A percentile compares a stretch with the other conserved stretches of the same genome.
These are phyloP conservation scores for grape (Vitis vinifera) DNA, from an alignment of 164 flowering plant species.

Conservation along the genomic window ASM3070453v1 NC_081810.1:1554001-1554500, in stretches of 20 bases:
- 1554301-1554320: slow-evolving; percentile 97
- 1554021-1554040: too few relatives aligned
- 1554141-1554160: too few relatives aligned
- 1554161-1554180: neutral
- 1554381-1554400: neutral
- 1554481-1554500: slow-evolving; percentile 65
- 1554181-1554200: neutral
- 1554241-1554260: slow-evolving; percentile 89
- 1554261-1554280: slow-evolving; percentile 99
- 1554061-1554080: neutral
- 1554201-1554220: slow-evolving; percentile 21
- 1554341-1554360: slow-evolving; percentile 30
- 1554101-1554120: neutral
- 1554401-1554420: neutral
- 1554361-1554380: neutral
- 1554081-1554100: neutral
- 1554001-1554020: too few relatives aligned
- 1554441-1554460: slow-evolving; percentile 98
- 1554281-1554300: slow-evolving; percentile 97
- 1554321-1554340: slow-evolving; percentile 99
- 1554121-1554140: neutral
- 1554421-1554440: slow-evolving; percentile 98
- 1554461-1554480: slow-evolving; percentile 75
- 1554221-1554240: slow-evolving; percentile 89
- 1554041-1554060: too few relatives aligned